Conservation (phyloP, 1,284 basidiomycete species). For the Ustilago xerochloae region DNA sequence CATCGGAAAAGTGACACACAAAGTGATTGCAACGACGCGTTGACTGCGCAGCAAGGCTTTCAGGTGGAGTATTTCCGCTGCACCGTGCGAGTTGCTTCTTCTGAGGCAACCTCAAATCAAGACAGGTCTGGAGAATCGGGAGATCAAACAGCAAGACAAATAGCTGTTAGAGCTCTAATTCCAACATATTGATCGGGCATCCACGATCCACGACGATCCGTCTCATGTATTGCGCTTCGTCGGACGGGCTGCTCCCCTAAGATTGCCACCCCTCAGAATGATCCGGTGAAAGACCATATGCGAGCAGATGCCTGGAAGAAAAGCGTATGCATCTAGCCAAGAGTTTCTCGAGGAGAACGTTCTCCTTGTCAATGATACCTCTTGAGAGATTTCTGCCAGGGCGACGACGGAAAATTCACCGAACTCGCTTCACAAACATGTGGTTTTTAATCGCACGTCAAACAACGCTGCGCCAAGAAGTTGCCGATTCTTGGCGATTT, state of each 20-base stretch:
- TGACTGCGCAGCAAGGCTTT: slow-evolving; percentile 1
- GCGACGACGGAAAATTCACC: too few relatives aligned
- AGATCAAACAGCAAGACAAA: not conserved
- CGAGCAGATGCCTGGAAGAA: not conserved
- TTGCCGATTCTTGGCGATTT: slow-evolving; percentile 22
- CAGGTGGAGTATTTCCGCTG: slow-evolving; percentile 22
- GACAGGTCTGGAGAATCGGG: not conserved
- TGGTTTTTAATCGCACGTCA: slow-evolving; percentile 2
- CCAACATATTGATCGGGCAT: too few relatives aligned
- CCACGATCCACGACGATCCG: too few relatives aligned
- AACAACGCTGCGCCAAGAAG: slow-evolving; percentile 28
- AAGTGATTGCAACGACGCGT: slow-evolving; percentile 19
- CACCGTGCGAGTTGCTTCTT: slow-evolving; percentile 12
- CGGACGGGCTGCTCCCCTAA: too few relatives aligned
- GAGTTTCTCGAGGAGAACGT: slow-evolving; percentile 3
- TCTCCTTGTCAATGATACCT: not conserved
- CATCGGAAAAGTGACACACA: not conserved
- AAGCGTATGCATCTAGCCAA: not conserved
- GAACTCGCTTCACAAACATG: too few relatives aligned
- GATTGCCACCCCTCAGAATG: not conserved
- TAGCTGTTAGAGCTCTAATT: too few relatives aligned
- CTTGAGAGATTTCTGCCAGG: too few relatives aligned
- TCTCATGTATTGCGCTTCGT: too few relatives aligned
- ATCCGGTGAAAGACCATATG: not conserved
- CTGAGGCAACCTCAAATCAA: not conserved